phyloP scores from a whole-genome alignment of 2,329 filamentous ascomycete genomes.

The Diplodia mutila region DNA sequence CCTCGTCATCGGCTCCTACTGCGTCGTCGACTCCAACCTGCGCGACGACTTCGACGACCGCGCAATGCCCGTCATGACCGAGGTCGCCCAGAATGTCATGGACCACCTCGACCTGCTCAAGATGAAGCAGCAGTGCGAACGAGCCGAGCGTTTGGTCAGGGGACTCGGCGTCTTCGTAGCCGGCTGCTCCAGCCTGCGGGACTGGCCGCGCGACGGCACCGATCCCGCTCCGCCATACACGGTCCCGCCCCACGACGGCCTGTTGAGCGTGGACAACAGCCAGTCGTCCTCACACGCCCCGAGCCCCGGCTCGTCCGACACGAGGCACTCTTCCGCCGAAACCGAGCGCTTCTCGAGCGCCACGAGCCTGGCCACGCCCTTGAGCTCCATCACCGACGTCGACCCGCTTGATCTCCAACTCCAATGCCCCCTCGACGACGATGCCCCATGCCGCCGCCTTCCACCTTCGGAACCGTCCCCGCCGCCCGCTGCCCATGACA shows the following conservation, averaged over 20 bases:
- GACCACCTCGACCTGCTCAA: constrained; percentile 31
- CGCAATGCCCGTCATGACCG: constrained; percentile 36
- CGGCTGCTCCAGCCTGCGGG: constrained; percentile 10
- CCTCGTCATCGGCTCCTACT: constrained; percentile 33
- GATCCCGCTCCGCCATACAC: not conserved
- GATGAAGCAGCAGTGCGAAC: constrained; percentile 28
- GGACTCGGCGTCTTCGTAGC: constrained; percentile 36
- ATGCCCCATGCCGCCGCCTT: not conserved
- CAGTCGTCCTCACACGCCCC: not conserved
- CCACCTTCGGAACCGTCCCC: not conserved
- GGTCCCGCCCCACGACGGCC: not conserved
- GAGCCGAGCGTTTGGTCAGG: constrained; percentile 38
- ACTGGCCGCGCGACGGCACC: not conserved
- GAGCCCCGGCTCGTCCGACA: not conserved
- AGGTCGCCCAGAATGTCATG: constrained; percentile 34
- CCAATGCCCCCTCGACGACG: not conserved
- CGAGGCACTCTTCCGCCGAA: too few relatives aligned
- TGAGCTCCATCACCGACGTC: not conserved
- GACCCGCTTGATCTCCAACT: not conserved
- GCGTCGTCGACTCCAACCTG: constrained; percentile 33
- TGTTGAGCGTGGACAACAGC: too few relatives aligned
- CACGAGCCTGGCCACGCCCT: not conserved
- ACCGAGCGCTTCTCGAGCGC: not conserved
- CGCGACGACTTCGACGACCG: constrained; percentile 30
- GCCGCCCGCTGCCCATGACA: constrained; percentile 34